Conservation (phyloP, 1,284 basidiomycete species). For the Pterula multifida region DNA sequence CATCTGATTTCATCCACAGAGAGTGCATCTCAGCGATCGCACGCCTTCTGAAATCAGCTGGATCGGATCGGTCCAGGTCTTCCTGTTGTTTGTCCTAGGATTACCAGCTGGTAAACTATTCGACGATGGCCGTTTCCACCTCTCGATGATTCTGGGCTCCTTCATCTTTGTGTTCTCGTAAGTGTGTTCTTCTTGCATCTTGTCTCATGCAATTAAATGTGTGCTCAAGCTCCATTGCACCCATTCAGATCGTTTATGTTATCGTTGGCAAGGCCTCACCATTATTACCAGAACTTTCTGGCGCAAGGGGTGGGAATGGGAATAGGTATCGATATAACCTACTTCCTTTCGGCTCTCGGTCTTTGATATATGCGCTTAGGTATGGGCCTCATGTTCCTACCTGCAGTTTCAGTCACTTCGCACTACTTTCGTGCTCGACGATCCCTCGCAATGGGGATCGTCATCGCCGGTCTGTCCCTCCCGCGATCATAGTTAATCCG, state of each 20-base stretch:
- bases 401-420: slow-evolving; percentile 28
- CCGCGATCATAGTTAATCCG: not conserved
- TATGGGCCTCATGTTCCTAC: slow-evolving; percentile 34
- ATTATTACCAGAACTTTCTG: slow-evolving; percentile 26
- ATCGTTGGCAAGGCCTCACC: slow-evolving; percentile 19
- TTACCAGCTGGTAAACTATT: slow-evolving; percentile 18
- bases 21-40: slow-evolving; percentile 8
- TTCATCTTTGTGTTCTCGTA: slow-evolving; percentile 15
- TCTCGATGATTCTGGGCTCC: slow-evolving; percentile 9
- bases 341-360: not conserved
- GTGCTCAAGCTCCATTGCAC: not conserved
- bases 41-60: slow-evolving; percentile 27
- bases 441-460: slow-evolving; percentile 35
- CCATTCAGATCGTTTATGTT: slow-evolving; percentile 18
- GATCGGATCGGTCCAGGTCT: slow-evolving; percentile 29
- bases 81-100: slow-evolving; percentile 19
- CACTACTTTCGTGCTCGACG: slow-evolving; percentile 31
- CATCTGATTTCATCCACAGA: slow-evolving; percentile 15
- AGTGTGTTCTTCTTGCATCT: not conserved
- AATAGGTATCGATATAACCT: slow-evolving; percentile 2
- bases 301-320: slow-evolving; percentile 35
- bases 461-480: slow-evolving; percentile 18
- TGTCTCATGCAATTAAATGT: not conserved
- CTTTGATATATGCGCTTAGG: slow-evolving; percentile 16
- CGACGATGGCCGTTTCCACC: slow-evolving; percentile 17